Base-by-base conservation (phyloP, 1,284 basidiomycete species). In the Trichosporon sp. region DNA sequence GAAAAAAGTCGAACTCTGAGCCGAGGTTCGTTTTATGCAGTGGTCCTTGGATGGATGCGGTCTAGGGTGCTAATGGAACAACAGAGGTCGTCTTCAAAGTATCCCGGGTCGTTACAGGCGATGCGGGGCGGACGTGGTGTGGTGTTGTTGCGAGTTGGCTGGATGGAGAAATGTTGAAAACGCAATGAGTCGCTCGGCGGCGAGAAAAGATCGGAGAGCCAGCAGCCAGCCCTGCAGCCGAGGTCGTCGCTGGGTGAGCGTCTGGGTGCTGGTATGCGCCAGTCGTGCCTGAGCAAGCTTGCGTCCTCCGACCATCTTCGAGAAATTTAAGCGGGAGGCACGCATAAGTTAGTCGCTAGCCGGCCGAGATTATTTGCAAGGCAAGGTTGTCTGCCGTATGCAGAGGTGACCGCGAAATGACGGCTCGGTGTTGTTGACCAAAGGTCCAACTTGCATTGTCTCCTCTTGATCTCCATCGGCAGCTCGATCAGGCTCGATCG, bases 121-220 rank as follows among this genome's bases (percentile, higher is more conserved):
- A n/a, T 37, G 35, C 35, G 35, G 35, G 35, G 6, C 8, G 35
- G 35, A 37, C 5, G 35, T 37, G 35, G 35, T 59, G 51, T 37
- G 66, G 66, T 19, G 12, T 37, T 54, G 16, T n/a, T 40, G 21
- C 38, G 59, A 40, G 38, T 40, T 12, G 19, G 54, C 3, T 54
- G n/a, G 48, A n/a, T 37, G 56, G 40, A 19, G 35, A 19, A 48
- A 38, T 46, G 59, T 14, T 46, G 66, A 61, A 66, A 66, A 66
- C 37, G 54, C 59, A 35, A 63, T 63, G 59, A 63, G 59, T 63
- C 59, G 59, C 59, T 61, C 56, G 56, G 63, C 68, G 63, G 68
- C 68, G 63, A 69, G 65, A 69, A 69, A 69, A 64, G 54, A 31
- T 48, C 46, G 31, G 59, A 32, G 31, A 63, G 31, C 59, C 35